Evolutionary conservation across 306 rosid species (phyloP).

Genomic region (Calophaca sinica): DNA sequence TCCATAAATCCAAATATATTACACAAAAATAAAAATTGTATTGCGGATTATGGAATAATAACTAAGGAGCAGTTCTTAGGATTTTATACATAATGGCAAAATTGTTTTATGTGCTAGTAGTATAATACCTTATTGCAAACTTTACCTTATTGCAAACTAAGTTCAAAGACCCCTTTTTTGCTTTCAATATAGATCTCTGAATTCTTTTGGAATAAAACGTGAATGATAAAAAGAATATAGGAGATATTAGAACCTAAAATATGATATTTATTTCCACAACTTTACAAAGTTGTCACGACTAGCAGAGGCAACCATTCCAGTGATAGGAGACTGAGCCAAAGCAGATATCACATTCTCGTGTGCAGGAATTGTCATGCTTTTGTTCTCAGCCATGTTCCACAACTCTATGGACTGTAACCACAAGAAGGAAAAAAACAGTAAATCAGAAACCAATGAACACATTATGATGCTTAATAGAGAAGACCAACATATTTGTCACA

Average conservation of each 20-base stretch:
- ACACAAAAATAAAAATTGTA: background rate
- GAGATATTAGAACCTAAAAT: constrained; percentile 32
- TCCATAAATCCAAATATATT: background rate
- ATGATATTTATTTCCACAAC: constrained; percentile 53
- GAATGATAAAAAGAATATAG: constrained; percentile 29
- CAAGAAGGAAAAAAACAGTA: background rate
- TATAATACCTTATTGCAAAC: constrained; percentile 38
- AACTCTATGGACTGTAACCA: constrained; percentile 56
- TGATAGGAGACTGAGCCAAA: constrained; percentile 56
- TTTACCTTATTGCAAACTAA: constrained; percentile 38
- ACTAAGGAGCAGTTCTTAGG: background rate
- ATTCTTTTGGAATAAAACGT: constrained; percentile 30
- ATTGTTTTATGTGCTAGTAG: constrained; percentile 2
- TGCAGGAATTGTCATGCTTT: constrained; percentile 56
- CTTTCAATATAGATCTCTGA: constrained; percentile 37
- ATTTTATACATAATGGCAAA: constrained; percentile 16
- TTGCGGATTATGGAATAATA: constrained; percentile 12
- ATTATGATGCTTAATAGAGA: background rate
- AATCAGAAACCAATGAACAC: constrained; percentile 5
- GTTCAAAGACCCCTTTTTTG: constrained; percentile 39
- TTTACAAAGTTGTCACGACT: constrained; percentile 59
- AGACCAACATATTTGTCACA: background rate
- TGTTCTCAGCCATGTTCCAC: constrained; percentile 64
- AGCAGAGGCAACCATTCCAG: constrained; percentile 68
- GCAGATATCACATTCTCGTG: constrained; percentile 58